Evolutionary conservation across 2,329 filamentous ascomycete genomes (phyloP).

Genomic region (Thyridium curvatum): DNA sequence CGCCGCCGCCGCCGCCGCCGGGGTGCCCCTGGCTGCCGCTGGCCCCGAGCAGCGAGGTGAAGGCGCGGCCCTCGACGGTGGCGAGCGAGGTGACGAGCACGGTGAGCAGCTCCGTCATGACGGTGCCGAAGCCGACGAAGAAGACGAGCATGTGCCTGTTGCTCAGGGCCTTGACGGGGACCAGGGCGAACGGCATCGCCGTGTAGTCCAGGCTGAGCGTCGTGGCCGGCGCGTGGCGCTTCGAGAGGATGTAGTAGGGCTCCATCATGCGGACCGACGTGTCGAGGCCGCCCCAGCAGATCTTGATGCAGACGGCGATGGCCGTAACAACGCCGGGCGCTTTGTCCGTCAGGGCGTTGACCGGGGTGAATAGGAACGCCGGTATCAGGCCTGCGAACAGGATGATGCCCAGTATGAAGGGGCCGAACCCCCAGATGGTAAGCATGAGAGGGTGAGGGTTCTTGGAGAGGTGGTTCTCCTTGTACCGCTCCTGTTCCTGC

Average conservation of each 20-base stretch:
- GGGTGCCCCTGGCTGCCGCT: constrained; percentile 6
- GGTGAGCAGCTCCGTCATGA: constrained; percentile 68
- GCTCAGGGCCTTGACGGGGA: constrained; percentile 53
- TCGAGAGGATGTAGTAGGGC: constrained; percentile 65
- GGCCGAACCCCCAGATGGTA: constrained; percentile 50
- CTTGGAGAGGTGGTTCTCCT: constrained; percentile 41
- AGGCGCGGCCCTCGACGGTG: constrained; percentile 56
- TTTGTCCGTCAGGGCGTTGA: constrained; percentile 49
- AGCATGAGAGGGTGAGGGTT: constrained; percentile 68
- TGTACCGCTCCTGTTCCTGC: constrained; percentile 36
- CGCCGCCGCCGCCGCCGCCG: constrained; percentile 5
- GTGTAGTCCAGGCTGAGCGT: constrained; percentile 69
- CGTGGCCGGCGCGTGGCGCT: constrained; percentile 57
- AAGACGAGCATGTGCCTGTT: constrained; percentile 62
- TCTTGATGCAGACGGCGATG: constrained; percentile 59
- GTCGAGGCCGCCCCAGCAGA: constrained; percentile 63
- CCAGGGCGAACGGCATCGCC: constrained; percentile 61
- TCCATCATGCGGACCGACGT: constrained; percentile 67
- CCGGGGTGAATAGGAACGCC: constrained; percentile 53
- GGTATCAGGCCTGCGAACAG: constrained; percentile 54
- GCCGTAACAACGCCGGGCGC: constrained; percentile 61
- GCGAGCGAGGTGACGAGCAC: constrained; percentile 62
- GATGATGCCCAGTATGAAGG: constrained; percentile 53
- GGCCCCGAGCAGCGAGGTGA: constrained; percentile 30
- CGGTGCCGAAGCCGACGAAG: constrained; percentile 62